A percentile compares a stretch with the other conserved stretches of the same genome.
These are phyloP conservation scores for Kwoniella dejecticola DNA, from an alignment of 768 basidiomycete genomes.

Conservation along the genomic window DNA sequence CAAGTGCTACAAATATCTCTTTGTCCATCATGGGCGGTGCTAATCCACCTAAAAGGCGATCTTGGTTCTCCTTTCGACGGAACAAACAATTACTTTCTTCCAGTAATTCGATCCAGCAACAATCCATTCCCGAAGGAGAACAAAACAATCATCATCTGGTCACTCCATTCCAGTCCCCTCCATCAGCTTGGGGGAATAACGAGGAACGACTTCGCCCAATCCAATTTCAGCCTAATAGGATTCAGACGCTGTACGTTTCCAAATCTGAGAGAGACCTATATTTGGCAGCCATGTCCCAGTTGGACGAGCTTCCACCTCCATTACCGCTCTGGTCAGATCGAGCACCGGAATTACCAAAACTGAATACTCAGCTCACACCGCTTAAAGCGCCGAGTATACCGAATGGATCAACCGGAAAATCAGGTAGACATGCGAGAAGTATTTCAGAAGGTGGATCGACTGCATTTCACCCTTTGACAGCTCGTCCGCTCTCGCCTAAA, in stretches of 20 bases:
- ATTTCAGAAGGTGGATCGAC: constrained; percentile 7
- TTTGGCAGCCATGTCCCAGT: constrained; percentile 48
- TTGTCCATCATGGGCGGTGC: neutral
- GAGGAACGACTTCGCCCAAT: constrained; percentile 28
- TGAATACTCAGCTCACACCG: constrained; percentile 1
- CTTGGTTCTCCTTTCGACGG: constrained; percentile 16
- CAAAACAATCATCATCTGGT: neutral
- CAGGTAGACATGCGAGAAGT: constrained; percentile 5
- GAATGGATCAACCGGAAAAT: neutral
- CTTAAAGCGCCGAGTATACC: constrained; percentile 8
- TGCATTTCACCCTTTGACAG: constrained; percentile 7
- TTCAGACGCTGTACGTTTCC: constrained; percentile 43
- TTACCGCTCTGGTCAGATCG: constrained; percentile 46
- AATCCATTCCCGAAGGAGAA: neutral
- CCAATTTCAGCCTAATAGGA: constrained; percentile 38
- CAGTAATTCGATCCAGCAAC: neutral
- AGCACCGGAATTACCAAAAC: constrained; percentile 35
- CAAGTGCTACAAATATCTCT: neutral
- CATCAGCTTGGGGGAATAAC: constrained; percentile 9
- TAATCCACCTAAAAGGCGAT: neutral
- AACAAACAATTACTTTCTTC: neutral
- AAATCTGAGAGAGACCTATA: constrained; percentile 47
- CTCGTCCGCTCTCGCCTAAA: constrained; percentile 30
- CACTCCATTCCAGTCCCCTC: neutral
- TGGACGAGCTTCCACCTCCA: constrained; percentile 36